Conservation (phyloP, 2,329 filamentous ascomycete species). For the Reticulascus tulasneorum region DNA sequence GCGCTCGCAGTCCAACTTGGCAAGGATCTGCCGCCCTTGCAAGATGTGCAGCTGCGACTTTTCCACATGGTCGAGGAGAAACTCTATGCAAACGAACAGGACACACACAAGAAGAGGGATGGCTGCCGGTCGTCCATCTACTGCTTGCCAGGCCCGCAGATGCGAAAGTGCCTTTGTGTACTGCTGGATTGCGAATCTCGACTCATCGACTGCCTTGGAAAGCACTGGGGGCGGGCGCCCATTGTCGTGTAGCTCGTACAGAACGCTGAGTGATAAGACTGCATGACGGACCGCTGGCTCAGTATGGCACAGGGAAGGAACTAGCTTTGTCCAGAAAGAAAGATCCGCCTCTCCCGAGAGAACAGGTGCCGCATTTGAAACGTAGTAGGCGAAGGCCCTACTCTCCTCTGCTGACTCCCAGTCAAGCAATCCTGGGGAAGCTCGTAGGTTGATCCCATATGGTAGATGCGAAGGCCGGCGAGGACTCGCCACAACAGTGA, state of each 20-base stretch:
- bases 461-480: background rate
- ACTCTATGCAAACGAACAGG: constrained; percentile 51
- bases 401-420: constrained; percentile 12
- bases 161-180: constrained; percentile 46
- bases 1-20: constrained; percentile 22
- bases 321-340: constrained; percentile 2
- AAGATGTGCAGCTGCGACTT: constrained; percentile 41
- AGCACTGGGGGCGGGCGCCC: too few relatives aligned
- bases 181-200: constrained; percentile 40
- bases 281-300: constrained; percentile 1
- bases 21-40: constrained; percentile 38
- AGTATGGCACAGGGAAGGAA: background rate
- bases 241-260: too few relatives aligned
- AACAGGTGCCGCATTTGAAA: background rate
- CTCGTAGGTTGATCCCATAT: background rate
- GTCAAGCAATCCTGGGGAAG: too few relatives aligned
- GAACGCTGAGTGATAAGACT: constrained; percentile 1
- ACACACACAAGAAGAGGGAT: constrained; percentile 41
- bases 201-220: too few relatives aligned
- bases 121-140: constrained; percentile 16
- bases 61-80: constrained; percentile 44
- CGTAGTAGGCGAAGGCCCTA: constrained; percentile 5
- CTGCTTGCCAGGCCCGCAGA: constrained; percentile 30
- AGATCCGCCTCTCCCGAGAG: background rate
- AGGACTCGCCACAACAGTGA: background rate